Conservation (phyloP, 2,329 filamentous ascomycete genomes). For the Rhynchosporium secalis region DNA sequence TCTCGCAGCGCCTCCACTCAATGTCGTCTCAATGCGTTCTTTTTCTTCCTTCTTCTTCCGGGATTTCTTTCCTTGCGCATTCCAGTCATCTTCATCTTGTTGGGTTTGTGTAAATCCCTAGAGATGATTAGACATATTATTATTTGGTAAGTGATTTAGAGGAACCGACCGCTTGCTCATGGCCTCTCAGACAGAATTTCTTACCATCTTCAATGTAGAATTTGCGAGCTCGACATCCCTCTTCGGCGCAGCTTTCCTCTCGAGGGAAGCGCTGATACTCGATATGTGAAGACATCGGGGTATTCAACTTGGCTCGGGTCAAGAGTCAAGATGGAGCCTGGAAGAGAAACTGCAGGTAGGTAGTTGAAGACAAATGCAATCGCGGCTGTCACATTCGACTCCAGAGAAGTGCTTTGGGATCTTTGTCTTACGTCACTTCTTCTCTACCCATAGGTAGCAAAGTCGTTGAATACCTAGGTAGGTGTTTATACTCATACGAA, state of each 20-base stretch:
- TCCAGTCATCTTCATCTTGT: conserved; percentile 69
- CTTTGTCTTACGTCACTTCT: no score
- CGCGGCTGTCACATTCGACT: no score
- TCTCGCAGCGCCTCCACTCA: conserved; percentile 67
- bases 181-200: conserved; percentile 65
- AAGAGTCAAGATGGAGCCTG: neutral
- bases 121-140: conserved; percentile 28
- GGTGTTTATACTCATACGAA: no score
- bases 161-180: conserved; percentile 58
- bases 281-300: conserved; percentile 36
- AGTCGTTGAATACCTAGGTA: no score
- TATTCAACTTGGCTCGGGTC: neutral
- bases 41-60: conserved; percentile 62
- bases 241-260: conserved; percentile 53
- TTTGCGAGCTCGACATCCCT: conserved; percentile 60
- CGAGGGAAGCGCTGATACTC: conserved; percentile 43
- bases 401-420: no score
- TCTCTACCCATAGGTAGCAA: no score
- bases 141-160: neutral
- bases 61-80: conserved; percentile 55
- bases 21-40: conserved; percentile 55
- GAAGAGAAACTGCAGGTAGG: no score
- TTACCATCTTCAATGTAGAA: conserved; percentile 63
- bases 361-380: no score
- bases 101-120: conserved; percentile 45